phyloP scores from a whole-genome alignment of 345 rosid genomes.

The Bruguiera parviflora region DNA sequence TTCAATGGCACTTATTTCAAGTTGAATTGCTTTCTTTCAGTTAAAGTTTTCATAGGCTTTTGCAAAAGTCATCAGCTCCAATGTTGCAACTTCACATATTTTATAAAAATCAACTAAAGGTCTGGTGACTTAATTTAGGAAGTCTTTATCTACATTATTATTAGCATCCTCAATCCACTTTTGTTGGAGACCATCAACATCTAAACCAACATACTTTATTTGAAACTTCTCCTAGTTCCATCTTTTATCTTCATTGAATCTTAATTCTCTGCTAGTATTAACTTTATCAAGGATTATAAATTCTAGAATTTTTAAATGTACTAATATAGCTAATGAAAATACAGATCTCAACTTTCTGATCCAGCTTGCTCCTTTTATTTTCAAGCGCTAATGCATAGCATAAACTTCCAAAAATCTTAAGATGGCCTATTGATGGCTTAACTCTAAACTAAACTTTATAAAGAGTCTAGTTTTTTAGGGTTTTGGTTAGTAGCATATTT shows the following conservation, averaged over 20 bases:
- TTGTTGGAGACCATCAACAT: background rate
- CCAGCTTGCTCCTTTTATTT: background rate
- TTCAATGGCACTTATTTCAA: background rate
- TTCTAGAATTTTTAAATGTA: background rate
- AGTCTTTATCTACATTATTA: background rate
- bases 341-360: background rate
- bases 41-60: background rate
- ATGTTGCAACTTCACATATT: background rate
- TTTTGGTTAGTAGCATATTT: too few species aligned
- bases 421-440: too few species aligned
- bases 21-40: background rate
- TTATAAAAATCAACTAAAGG: background rate
- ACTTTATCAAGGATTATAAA: background rate
- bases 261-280: background rate
- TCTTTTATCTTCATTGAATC: background rate
- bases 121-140: background rate
- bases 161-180: fast-evolving
- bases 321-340: background rate
- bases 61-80: background rate
- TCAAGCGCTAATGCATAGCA: background rate
- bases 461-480: too few species aligned
- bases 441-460: too few species aligned
- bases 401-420: too few species aligned
- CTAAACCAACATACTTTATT: background rate
- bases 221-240: background rate